Evolutionary conservation across 176 grass and related monocot genomes (phyloP).

Genomic region (Oryza glumipatula): DNA sequence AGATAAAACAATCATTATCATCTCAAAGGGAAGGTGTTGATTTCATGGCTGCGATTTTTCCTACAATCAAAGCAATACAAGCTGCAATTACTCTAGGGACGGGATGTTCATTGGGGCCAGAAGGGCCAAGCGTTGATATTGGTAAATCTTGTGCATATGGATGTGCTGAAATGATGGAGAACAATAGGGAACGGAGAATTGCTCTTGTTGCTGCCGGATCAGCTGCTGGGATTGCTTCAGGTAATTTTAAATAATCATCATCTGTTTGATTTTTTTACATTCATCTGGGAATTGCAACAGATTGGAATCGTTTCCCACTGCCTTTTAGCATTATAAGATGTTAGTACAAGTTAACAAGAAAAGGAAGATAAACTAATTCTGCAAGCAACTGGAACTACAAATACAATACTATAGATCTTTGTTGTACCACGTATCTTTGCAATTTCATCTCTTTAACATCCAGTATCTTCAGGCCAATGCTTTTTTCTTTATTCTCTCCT

Average conservation of each 20-base stretch:
- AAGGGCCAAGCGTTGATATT: conserved; percentile 97
- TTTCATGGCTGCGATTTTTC: conserved; percentile 75
- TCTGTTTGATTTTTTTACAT: neutral
- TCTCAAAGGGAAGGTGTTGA: conserved; percentile 82
- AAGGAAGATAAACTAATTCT: conserved; percentile 5
- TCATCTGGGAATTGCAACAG: neutral
- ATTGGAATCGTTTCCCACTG: neutral
- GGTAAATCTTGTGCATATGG: conserved; percentile 94
- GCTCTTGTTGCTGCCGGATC: conserved; percentile 95
- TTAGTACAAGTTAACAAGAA: neutral
- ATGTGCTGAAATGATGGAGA: conserved; percentile 99
- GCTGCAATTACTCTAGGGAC: conserved; percentile 91
- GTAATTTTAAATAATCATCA: conserved; percentile 45
- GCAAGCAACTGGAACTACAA: conserved; percentile 13
- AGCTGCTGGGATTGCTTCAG: conserved; percentile 99
- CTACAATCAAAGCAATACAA: conserved; percentile 92
- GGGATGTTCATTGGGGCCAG: conserved; percentile 90
- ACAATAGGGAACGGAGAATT: conserved; percentile 91
- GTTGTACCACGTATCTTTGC: neutral
- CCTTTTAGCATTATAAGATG: conserved; percentile 24
- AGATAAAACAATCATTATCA: conserved; percentile 83
- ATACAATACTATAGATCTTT: conserved; percentile 19
- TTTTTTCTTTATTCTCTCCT: conserved; percentile 27
- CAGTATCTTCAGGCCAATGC: neutral
- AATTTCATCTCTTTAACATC: neutral